Evolutionary conservation across 306 rosid genomes (phyloP).

Genomic region (Benincasa hispida): DNA sequence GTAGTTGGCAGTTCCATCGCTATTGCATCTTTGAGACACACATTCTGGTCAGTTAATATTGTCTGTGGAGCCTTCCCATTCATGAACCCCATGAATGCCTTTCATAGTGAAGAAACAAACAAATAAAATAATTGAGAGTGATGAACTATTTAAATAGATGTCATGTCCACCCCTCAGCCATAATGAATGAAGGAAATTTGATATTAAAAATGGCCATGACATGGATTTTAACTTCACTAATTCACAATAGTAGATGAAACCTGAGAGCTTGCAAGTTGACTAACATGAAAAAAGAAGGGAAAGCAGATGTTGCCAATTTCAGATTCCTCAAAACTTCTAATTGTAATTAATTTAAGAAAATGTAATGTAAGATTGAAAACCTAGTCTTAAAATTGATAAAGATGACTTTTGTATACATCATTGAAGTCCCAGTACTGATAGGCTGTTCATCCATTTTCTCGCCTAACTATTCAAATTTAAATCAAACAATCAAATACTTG

Average conservation of each 20-base stretch:
- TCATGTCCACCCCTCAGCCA: background rate
- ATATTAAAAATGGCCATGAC: background rate
- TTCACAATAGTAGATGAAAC: background rate
- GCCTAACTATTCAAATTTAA: background rate
- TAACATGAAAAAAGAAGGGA: too few species aligned
- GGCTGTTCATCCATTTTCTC: background rate
- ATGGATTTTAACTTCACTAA: background rate
- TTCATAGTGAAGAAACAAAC: conserved; percentile 24
- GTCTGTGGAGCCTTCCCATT: conserved; percentile 88
- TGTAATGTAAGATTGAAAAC: background rate
- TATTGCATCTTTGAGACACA: conserved; percentile 90
- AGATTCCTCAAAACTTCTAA: background rate
- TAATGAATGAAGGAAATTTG: background rate
- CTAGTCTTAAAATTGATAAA: background rate
- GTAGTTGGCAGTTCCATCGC: conserved; percentile 59
- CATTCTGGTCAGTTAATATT: conserved; percentile 77
- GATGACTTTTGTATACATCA: background rate
- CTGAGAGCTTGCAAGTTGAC: too few species aligned
- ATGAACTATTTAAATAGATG: background rate
- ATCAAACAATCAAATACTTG: background rate
- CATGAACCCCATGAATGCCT: conserved; percentile 89
- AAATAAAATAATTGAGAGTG: background rate
- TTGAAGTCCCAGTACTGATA: background rate
- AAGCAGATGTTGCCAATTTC: background rate
- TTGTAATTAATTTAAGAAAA: background rate